Conservation (phyloP, 352 stramenopile genomes). For the Pythium sukuiense region DNA sequence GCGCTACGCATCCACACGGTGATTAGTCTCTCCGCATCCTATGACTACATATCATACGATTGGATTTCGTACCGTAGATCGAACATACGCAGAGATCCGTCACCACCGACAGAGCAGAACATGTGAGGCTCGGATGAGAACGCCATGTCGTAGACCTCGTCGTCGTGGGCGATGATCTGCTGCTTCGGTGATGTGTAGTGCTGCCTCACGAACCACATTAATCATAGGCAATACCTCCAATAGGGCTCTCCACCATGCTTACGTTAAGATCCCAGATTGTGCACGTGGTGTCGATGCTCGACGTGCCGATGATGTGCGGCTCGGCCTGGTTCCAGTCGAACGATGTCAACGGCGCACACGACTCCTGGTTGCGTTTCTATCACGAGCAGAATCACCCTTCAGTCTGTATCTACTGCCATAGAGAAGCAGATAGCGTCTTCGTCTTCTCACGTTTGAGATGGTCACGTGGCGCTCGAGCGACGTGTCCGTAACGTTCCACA, state of each 20-base stretch:
- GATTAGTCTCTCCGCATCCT: too few species aligned
- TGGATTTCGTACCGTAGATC: conserved; percentile 88
- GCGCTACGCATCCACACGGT: conserved; percentile 28
- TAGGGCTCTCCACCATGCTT: conserved; percentile 20
- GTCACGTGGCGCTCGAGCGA: conserved; percentile 75
- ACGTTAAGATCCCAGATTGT: conserved; percentile 99
- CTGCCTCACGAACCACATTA: conserved; percentile 25
- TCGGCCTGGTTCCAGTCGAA: conserved; percentile 99
- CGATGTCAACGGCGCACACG: conserved; percentile 96
- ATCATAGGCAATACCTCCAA: too few species aligned
- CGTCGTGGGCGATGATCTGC: conserved; percentile 98
- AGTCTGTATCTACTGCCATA: background rate
- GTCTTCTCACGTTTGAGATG: conserved; percentile 59
- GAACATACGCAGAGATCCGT: conserved; percentile 97
- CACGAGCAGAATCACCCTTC: background rate
- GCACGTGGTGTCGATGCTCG: conserved; percentile 97
- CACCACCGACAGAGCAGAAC: conserved; percentile 96
- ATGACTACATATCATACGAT: too few species aligned
- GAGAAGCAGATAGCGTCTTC: background rate
- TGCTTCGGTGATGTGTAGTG: conserved; percentile 72
- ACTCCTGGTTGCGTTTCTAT: conserved; percentile 83
- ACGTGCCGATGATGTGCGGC: conserved; percentile 95
- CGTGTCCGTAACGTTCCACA: conserved; percentile 76
- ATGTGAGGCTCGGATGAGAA: conserved; percentile 94
- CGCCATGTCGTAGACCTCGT: conserved; percentile 98